phyloP scores from a whole-genome alignment of 495 filamentous ascomycete species.

The Sordaria brevicollis region DNA sequence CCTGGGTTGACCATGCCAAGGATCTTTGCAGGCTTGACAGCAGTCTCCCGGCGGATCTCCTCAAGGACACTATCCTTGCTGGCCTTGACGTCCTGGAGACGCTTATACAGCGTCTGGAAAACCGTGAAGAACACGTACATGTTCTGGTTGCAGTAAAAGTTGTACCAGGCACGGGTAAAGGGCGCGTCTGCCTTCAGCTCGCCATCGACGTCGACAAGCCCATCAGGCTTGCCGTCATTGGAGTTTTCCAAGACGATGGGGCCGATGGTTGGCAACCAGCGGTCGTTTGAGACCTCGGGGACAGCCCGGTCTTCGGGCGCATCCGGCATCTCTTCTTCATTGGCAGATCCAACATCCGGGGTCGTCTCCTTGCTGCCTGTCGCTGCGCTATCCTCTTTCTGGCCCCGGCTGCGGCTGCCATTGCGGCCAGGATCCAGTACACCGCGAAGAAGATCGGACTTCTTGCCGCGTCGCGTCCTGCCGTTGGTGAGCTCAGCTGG shows the following conservation, averaged over 20 bases:
- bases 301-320: conserved; percentile 35
- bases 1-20: conserved; percentile 56
- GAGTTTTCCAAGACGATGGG: conserved; percentile 33
- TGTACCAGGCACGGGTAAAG: conserved; percentile 67
- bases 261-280: conserved; percentile 39
- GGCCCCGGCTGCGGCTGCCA: conserved; percentile 45
- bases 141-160: conserved; percentile 79
- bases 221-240: conserved; percentile 24
- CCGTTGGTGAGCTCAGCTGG: conserved; percentile 45
- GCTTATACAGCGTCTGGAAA: conserved; percentile 78
- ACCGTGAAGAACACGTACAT: conserved; percentile 90
- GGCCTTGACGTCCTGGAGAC: conserved; percentile 71
- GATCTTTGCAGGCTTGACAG: conserved; percentile 67
- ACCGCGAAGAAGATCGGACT: conserved; percentile 71
- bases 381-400: conserved; percentile 63
- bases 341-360: conserved; percentile 64
- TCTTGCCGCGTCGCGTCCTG: conserved; percentile 58
- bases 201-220: conserved; percentile 38
- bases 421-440: conserved; percentile 71
- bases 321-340: conserved; percentile 54
- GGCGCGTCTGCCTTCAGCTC: conserved; percentile 70
- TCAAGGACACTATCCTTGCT: conserved; percentile 59
- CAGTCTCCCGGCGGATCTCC: conserved; percentile 57
- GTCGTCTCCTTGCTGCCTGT: conserved; percentile 77
- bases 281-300: conserved; percentile 44